Percentiles rank a stretch among this genome's conserved stretches.
These are phyloP conservation scores for Tolypocladium amazonense DNA, from an alignment of 2,329 filamentous ascomycete species.

Conservation along the genomic window DNA sequence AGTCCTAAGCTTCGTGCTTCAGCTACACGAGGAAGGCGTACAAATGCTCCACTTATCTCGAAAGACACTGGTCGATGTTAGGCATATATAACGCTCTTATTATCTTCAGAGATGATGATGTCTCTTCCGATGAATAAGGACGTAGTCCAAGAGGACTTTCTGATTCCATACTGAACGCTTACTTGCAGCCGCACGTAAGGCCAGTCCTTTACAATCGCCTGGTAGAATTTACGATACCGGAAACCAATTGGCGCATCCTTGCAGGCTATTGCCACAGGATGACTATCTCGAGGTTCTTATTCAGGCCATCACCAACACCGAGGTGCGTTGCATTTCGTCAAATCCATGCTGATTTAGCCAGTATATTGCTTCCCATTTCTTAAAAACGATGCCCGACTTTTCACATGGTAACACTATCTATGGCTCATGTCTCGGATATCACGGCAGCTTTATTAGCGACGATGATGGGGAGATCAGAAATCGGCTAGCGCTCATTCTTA, in stretches of 20 bases:
- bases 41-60: too few species aligned
- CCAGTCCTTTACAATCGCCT: too few species aligned
- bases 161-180: too few species aligned
- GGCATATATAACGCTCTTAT: too few species aligned
- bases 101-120: too few species aligned
- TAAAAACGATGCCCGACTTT: not conserved
- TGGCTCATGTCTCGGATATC: conserved; percentile 49
- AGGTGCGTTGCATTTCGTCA: conserved; percentile 55
- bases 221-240: too few species aligned
- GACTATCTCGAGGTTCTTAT: conserved; percentile 57
- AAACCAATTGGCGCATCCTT: conserved; percentile 62
- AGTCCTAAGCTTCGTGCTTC: too few species aligned
- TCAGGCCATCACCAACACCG: conserved; percentile 61
- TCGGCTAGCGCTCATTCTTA: conserved; percentile 26
- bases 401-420: conserved; percentile 24
- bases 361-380: not conserved
- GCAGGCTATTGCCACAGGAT: conserved; percentile 42
- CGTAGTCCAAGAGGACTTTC: too few species aligned
- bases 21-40: too few species aligned
- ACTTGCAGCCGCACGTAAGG: too few species aligned
- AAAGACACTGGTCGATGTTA: too few species aligned
- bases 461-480: conserved; percentile 22
- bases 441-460: conserved; percentile 35
- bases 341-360: conserved; percentile 55
- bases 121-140: too few species aligned